A percentile compares a stretch with the other conserved stretches of the same genome.
Evolutionary conservation across 2,329 filamentous ascomycete species (phyloP).

Genomic region (Gyromitra esculenta): DNA sequence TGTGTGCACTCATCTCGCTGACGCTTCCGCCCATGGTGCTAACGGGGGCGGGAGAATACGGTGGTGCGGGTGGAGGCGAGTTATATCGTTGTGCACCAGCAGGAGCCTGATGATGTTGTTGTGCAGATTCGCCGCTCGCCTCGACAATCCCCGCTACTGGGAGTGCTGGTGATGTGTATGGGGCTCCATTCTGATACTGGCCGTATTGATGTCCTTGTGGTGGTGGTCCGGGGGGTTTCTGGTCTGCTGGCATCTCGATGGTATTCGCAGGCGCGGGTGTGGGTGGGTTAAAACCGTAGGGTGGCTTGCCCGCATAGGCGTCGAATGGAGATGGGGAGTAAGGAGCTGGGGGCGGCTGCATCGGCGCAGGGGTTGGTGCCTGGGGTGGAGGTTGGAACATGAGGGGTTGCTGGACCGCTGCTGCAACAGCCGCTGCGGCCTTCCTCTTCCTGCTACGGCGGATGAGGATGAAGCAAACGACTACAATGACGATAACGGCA

Average conservation of each 20-base stretch:
- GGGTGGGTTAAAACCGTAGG: conserved; percentile 8
- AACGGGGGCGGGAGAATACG: not conserved
- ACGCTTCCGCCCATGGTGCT: not conserved
- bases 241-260: conserved; percentile 20
- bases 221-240: not conserved
- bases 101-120: conserved; percentile 9
- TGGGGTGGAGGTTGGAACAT: conserved; percentile 29
- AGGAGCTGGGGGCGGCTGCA: not conserved
- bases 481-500: not conserved
- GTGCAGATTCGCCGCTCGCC: conserved; percentile 4
- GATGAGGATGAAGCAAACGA: conserved; percentile 9
- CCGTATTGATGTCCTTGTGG: not conserved
- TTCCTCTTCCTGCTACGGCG: conserved; percentile 19
- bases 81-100: not conserved
- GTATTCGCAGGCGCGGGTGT: not conserved
- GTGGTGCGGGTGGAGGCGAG: not conserved
- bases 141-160: conserved; percentile 31
- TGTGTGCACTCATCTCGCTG: conserved; percentile 18
- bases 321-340: conserved; percentile 23
- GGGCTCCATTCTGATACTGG: not conserved
- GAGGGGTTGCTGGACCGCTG: conserved; percentile 9
- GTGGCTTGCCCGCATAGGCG: not conserved
- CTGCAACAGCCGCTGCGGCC: not conserved
- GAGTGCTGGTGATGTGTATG: conserved; percentile 26
- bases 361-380: not conserved